These are phyloP conservation scores for Ophiocordyceps sinensis DNA, from an alignment of 2,329 filamentous ascomycete genomes.

Conservation along the genomic window DNA sequence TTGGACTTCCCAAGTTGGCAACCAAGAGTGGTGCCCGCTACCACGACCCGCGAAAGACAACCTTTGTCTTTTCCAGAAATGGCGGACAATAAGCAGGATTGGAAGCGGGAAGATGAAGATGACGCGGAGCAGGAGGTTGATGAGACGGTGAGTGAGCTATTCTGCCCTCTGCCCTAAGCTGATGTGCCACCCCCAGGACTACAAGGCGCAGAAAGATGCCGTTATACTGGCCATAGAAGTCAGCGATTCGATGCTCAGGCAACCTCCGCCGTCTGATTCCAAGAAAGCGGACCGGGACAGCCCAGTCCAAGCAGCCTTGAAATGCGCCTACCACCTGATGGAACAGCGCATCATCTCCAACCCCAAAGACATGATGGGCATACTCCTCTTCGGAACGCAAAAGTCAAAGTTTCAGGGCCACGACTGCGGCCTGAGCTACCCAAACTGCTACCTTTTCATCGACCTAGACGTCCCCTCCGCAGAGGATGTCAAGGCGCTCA, in stretches of 20 bases:
- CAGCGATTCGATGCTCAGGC: constrained; percentile 70
- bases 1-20: too few relatives aligned
- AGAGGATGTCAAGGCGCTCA: constrained; percentile 69
- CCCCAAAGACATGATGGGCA: constrained; percentile 93
- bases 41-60: not conserved
- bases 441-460: constrained; percentile 81
- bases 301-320: constrained; percentile 68
- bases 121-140: constrained; percentile 47
- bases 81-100: constrained; percentile 24
- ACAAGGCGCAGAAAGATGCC: constrained; percentile 91
- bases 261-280: constrained; percentile 46
- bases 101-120: constrained; percentile 43
- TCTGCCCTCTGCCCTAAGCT: not conserved
- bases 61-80: constrained; percentile 8
- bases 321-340: constrained; percentile 91
- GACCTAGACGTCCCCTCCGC: constrained; percentile 82
- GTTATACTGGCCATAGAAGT: constrained; percentile 92
- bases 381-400: constrained; percentile 81
- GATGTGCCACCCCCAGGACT: constrained; percentile 41
- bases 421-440: constrained; percentile 55
- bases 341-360: constrained; percentile 97
- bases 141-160: constrained; percentile 35
- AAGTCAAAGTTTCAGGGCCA: constrained; percentile 66
- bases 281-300: constrained; percentile 71
- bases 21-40: not conserved